phyloP scores from a whole-genome alignment of 176 grass and related monocot genomes.

The Ampelocalamus luodianensis region DNA sequence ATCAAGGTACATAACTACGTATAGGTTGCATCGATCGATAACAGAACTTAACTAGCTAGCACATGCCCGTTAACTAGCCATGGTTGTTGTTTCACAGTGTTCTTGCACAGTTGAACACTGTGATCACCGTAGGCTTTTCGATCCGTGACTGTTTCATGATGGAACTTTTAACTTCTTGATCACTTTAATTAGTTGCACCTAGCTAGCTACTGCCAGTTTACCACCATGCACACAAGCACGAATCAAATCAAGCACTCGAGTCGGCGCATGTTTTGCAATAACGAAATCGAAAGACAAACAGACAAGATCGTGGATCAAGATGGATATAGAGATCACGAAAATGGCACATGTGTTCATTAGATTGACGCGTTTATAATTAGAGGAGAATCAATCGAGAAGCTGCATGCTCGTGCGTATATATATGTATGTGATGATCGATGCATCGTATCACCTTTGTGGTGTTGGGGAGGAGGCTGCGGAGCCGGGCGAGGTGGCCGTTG shows the following conservation, averaged over 20 bases:
- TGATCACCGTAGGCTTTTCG: background rate
- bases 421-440: background rate
- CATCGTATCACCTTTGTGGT: conserved; percentile 76
- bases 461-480: conserved; percentile 91
- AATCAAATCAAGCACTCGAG: background rate
- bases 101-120: background rate
- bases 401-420: background rate
- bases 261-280: background rate
- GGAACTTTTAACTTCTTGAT: conserved; percentile 6
- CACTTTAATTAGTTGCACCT: background rate
- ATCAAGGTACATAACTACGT: background rate
- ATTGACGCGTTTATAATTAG: background rate
- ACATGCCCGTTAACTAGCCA: background rate
- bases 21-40: background rate
- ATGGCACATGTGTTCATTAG: background rate
- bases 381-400: background rate
- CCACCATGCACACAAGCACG: background rate
- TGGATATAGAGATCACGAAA: background rate
- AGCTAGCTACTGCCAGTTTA: background rate
- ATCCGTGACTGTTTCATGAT: conserved; percentile 38
- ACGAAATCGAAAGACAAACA: background rate
- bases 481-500: conserved; percentile 80
- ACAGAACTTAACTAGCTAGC: background rate
- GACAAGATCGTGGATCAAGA: background rate
- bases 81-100: background rate